Evolutionary conservation across 2,329 filamentous ascomycete genomes (phyloP), one percentile per base, ranked within the genome.

Genomic region (Thyridium curvatum): DNA sequence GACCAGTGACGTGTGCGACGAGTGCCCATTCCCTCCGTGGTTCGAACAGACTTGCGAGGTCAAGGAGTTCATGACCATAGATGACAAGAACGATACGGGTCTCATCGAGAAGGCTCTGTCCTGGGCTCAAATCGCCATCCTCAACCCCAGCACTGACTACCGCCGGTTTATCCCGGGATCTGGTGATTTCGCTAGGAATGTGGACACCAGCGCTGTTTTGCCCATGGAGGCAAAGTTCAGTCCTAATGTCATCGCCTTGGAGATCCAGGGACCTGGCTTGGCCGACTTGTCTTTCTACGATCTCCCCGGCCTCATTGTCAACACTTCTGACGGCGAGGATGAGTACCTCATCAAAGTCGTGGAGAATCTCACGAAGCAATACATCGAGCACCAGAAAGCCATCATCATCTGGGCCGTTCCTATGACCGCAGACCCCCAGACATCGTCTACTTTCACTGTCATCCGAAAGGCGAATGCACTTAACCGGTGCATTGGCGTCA

Each of bases 271-370:
- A 0, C 84, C 84, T 0, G 71, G 69, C 0, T 70, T 91, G 0
- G 82, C 86, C 0, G 79, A 86, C 6, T 56, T 95, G 0, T 87
- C 83, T 0, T 94, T 95, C 50, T 91, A 86, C 44, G 89, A 95
- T 44, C 69, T 95, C 1, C 89, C 89, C 0, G 89, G 89, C 0
- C 79, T 94, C 0, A 91, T 94, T 44, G 78, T 80, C 15, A 82
- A 82, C 8, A 73, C 82, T 0, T 76, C 79, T 2, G 69, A 79
- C 8, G 73, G 74, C 8, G 67, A 76, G 3, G 79, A 90, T 13
- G 68, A 74, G 9, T 85, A 85, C 41, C 65, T 91, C 0, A 82
- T 90, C 12, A 66, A 72, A 0, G 77, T 93, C 0, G 84, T 94
- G 0, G 71, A 79, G 37, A 84, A 84, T 14, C 55, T 95, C 0